Conservation (phyloP, 2,329 filamentous ascomycete genomes). For the Teratosphaeriaceae sp. region DNA sequence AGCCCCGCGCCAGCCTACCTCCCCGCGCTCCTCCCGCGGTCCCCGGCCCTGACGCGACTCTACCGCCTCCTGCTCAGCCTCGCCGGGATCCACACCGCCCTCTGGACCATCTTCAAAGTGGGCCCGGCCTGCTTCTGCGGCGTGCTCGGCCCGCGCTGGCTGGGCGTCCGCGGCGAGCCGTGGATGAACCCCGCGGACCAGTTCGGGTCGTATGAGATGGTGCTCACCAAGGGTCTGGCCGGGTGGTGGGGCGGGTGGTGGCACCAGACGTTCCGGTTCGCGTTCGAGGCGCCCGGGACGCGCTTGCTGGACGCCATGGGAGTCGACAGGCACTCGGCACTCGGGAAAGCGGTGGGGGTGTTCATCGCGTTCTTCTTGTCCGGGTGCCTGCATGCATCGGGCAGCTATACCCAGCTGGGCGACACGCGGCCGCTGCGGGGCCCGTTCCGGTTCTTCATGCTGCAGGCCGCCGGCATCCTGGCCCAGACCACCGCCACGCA, state of each 20-base stretch:
- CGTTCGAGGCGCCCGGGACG: slow-evolving; percentile 56
- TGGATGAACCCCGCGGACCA: slow-evolving; percentile 54
- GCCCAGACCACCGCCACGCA: slow-evolving; percentile 46
- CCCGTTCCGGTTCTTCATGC: slow-evolving; percentile 61
- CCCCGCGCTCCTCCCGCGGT: slow-evolving; percentile 37
- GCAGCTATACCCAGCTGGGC: slow-evolving; percentile 60
- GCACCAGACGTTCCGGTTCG: slow-evolving; percentile 82
- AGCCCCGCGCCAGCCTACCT: slow-evolving; percentile 37
- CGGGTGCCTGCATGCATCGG: slow-evolving; percentile 63
- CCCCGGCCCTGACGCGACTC: slow-evolving; percentile 42
- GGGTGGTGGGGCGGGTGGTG: slow-evolving; percentile 84
- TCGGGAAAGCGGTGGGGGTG: slow-evolving; percentile 36
- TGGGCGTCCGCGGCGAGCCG: slow-evolving; percentile 53
- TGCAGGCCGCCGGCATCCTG: slow-evolving; percentile 60
- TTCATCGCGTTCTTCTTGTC: slow-evolving; percentile 58
- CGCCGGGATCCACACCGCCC: slow-evolving; percentile 50
- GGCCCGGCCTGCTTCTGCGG: slow-evolving; percentile 56
- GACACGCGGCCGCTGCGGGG: slow-evolving; percentile 49
- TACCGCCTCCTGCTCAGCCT: slow-evolving; percentile 54
- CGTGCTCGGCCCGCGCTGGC: slow-evolving; percentile 50
- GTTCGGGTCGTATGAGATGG: slow-evolving; percentile 47
- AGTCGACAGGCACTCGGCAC: slow-evolving; percentile 27
- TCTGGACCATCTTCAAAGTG: slow-evolving; percentile 55
- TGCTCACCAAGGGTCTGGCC: slow-evolving; percentile 63
- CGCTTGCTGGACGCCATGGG: slow-evolving; percentile 35